Base-by-base conservation (phyloP, 2,329 filamentous ascomycete genomes). In the Periconia sp. region DNA sequence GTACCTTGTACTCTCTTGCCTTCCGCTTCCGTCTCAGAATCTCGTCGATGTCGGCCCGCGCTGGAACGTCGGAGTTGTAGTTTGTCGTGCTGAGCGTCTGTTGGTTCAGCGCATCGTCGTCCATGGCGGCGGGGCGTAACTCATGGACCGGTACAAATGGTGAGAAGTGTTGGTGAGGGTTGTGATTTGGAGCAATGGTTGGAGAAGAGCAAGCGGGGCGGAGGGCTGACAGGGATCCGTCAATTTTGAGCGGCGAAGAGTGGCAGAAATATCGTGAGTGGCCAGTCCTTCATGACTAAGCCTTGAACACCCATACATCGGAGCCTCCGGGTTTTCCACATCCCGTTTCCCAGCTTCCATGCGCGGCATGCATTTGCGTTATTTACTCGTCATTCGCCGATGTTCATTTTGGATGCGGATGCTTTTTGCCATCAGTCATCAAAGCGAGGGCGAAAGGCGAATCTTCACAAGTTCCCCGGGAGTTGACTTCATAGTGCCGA, bases 21-120 rank as follows among this genome's bases (percentile, higher is more conserved):
- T 78, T 78, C 32, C 76, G 66, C 63, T 78, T 78, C 54, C 74
- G 66, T 16, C 74, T 66, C 55, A 78, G 53, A 26, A 77, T 76
- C 52, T 77, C 74, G 59, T 78, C 74, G 43, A 78, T 75, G 40
- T 77, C 74, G 37, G 69, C 63, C 38, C 73, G 70, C 38, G 71
- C 71, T 31, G 73, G 73, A 41, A 65, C 54, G 31, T 69, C 65
- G 19, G 59, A 61, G 10, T 33, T 30, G 25, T 56, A 63, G 39
- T 35, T 30, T 4, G 46, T 44, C 9, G 52, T 28, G 40, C 59
- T 47, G 47, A 57, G 51, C 37, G 57, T 39, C 43, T 58, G 57
- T 39, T 59, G 54, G 48, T 56, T 59, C 36, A 51, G 46, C 46
- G 59, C 52, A 32, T 46, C 46, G 15, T 63, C 61, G 33, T 69